Evolutionary conservation across 352 stramenopile species (phyloP).

Genomic region (Phytophthora pisi): DNA sequence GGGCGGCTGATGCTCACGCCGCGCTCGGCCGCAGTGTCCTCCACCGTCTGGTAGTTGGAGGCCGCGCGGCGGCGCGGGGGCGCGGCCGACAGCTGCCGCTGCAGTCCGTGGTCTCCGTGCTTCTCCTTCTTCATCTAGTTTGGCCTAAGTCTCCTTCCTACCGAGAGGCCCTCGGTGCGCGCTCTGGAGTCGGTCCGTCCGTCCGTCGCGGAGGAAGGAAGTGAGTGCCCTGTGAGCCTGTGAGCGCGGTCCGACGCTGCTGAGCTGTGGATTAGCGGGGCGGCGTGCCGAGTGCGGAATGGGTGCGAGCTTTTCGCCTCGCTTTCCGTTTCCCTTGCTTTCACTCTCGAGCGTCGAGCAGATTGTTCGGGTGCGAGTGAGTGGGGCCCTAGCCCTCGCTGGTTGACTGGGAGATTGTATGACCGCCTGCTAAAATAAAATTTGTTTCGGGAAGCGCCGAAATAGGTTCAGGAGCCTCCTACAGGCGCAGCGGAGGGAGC

Average conservation of each 20-base stretch:
- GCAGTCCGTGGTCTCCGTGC: slow-evolving; percentile 17
- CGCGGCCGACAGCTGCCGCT: slow-evolving; percentile 31
- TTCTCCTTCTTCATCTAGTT: slow-evolving; percentile 31
- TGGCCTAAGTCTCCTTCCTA: slow-evolving; percentile 19
- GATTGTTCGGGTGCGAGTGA: slow-evolving; percentile 19
- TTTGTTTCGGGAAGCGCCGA: slow-evolving; percentile 5
- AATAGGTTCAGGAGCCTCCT: slow-evolving; percentile 1
- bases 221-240: no score
- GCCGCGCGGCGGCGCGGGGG: slow-evolving; percentile 54
- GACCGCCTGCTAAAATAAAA: slow-evolving; percentile 2
- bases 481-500: background rate
- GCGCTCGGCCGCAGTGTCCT: slow-evolving; percentile 60
- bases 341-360: slow-evolving; percentile 39
- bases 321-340: slow-evolving; percentile 34
- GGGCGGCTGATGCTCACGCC: slow-evolving; percentile 40
- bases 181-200: no score
- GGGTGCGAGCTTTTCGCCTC: slow-evolving; percentile 28
- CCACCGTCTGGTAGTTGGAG: slow-evolving; percentile 86
- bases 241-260: slow-evolving; percentile 16
- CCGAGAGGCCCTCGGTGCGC: no score
- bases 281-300: slow-evolving; percentile 23
- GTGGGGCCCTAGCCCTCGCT: background rate
- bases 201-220: no score
- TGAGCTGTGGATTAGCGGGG: background rate
- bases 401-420: slow-evolving; percentile 1